These are phyloP conservation scores for Candida labiduridarum DNA, from an alignment of 1,139 yeast species.

Conservation along the genomic window DNA sequence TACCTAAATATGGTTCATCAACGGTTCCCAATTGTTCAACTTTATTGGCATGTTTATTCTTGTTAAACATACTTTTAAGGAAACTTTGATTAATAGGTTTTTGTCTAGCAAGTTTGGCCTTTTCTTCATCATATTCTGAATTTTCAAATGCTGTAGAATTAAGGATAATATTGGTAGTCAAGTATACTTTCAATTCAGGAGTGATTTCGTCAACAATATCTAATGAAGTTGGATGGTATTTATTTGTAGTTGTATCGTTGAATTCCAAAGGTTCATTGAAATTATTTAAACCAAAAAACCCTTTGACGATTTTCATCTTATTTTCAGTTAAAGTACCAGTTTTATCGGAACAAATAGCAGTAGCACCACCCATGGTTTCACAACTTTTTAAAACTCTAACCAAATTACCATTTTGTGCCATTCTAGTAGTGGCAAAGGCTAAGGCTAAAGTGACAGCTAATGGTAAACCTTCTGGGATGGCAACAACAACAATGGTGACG, in stretches of 20 bases:
- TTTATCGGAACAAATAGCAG: conserved; percentile 95
- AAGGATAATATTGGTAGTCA: conserved; percentile 65
- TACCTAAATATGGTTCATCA: conserved; percentile 76
- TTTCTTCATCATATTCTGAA: conserved; percentile 41
- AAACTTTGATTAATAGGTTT: conserved; percentile 34
- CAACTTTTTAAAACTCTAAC: conserved; percentile 94
- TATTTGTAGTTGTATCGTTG: conserved; percentile 38
- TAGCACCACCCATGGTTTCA: conserved; percentile 99
- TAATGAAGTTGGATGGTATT: conserved; percentile 28
- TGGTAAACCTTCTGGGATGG: conserved; percentile 98
- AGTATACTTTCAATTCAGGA: conserved; percentile 32
- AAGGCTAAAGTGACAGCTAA: conserved; percentile 93
- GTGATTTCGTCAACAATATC: conserved; percentile 36
- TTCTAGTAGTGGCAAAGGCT: conserved; percentile 96
- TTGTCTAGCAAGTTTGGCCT: conserved; percentile 28
- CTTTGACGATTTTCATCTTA: conserved; percentile 85
- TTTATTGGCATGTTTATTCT: conserved; percentile 15
- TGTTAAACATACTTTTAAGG: conserved; percentile 21
- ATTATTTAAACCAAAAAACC: conserved; percentile 52
- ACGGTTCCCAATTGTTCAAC: conserved; percentile 22
- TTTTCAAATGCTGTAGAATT: conserved; percentile 93
- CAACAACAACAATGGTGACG: conserved; percentile 91
- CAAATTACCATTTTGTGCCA: conserved; percentile 94
- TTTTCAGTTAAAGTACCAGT: conserved; percentile 97
- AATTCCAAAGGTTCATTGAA: conserved; percentile 31